Evolutionary conservation across 1,284 basidiomycete genomes (phyloP), one percentile per base, ranked within the genome.

Genomic region (Boletus calvinii): DNA sequence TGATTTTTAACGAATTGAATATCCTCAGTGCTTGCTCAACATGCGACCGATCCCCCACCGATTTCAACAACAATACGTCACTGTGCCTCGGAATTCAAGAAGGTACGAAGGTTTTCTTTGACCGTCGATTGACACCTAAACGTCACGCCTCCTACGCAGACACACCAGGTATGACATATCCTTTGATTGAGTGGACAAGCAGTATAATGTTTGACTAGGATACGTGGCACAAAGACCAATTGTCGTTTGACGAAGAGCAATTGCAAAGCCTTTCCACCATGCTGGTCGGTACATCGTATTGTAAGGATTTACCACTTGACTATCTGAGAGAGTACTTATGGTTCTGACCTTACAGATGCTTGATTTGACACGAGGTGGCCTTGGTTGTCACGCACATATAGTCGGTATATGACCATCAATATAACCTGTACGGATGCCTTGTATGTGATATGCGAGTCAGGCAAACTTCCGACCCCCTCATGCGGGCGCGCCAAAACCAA

Each of bases 211-310:
- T 44, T 46, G 51, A 48, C 42, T 63, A 92, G 88, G 92, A 94
- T 67, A 94, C 90, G 46, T 94, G 92, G 92, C 86, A 90, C 59
- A 91, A 90, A 62, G 95, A 98, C 70, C 90, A 95, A 69, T 79
- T 85, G 57, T 81, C 83, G 54, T 98, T 99, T 71, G 83, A 90
- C 61, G 91, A 95, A 68, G 94, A 96, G 65, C 93, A 96, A 66
- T 70, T 94, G 38, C 86, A 90, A 64, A 87, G 84, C 59, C 78
- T 97, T 62, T 91, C 92, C 38, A 90, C 90, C 40, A 92, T 95
- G 79, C 77, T 95, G 40, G 90, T 92, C 20, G 93, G 93, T 24
- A 94, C 91, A 36, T 93, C 90, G 1, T 96, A 96, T 65, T 95
- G 91, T 91, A 67, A 73, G 83, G 73, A 48, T 31, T 41, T 22